A percentile compares a stretch with the other conserved stretches of the same genome.
Evolutionary conservation across 805 yeast species (phyloP).

Genomic region (Lachancea nothofagi): DNA sequence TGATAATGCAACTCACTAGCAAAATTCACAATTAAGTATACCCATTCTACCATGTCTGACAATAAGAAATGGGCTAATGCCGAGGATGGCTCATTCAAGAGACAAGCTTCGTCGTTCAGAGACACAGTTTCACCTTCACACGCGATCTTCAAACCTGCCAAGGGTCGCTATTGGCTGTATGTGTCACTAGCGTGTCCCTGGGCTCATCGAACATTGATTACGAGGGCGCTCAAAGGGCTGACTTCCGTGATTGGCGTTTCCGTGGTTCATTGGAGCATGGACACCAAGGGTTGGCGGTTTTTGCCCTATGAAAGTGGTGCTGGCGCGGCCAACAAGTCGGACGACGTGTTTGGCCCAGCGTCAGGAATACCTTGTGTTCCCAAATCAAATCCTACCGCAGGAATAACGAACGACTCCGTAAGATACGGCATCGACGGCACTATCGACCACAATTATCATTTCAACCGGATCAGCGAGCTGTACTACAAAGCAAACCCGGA

Average conservation of each 20-base stretch:
- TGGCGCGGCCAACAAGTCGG: slow-evolving; percentile 24
- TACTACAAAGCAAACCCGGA: slow-evolving; percentile 72
- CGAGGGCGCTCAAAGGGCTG: slow-evolving; percentile 69
- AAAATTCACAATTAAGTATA: background rate
- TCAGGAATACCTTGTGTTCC: slow-evolving; percentile 5
- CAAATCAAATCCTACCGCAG: slow-evolving; percentile 1
- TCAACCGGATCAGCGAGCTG: slow-evolving; percentile 57
- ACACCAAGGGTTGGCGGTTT: slow-evolving; percentile 85
- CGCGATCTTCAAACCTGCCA: slow-evolving; percentile 65
- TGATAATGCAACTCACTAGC: background rate
- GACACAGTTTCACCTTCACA: slow-evolving; percentile 56
- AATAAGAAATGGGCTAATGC: slow-evolving; percentile 6
- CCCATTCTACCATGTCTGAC: slow-evolving; percentile 3
- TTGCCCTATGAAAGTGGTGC: slow-evolving; percentile 40
- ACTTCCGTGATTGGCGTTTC: slow-evolving; percentile 55
- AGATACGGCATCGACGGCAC: slow-evolving; percentile 36
- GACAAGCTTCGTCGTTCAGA: slow-evolving; percentile 56
- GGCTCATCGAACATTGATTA: slow-evolving; percentile 81
- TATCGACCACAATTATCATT: slow-evolving; percentile 56
- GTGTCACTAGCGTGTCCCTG: slow-evolving; percentile 93
- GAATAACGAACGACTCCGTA: slow-evolving; percentile 13
- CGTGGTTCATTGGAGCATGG: slow-evolving; percentile 91
- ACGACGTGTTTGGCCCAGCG: background rate
- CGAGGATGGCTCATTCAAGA: slow-evolving; percentile 49
- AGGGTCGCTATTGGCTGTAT: slow-evolving; percentile 77